Evolutionary conservation across 768 basidiomycete genomes (phyloP), one percentile per base, ranked within the genome.

Genomic region (Hypsizygus marmoreus): DNA sequence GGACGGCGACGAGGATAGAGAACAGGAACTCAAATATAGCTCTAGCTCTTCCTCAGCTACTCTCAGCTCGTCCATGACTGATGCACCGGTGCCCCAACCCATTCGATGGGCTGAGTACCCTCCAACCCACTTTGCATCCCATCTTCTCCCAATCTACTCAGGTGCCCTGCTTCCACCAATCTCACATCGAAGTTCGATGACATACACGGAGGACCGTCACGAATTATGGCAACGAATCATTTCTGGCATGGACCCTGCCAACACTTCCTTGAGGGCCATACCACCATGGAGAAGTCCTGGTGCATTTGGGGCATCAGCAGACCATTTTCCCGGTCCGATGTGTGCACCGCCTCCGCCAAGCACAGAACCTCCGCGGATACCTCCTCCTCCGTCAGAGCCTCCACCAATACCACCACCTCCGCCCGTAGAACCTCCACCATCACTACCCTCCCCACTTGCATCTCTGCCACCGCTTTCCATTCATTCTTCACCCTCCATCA

Each of bases 51-150:
- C 36, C 28, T 26, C 31, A 22, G 46, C 29, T 5, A 47, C 25
- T 11, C 30, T 43, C 26, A 36, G 24, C 11, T 47, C 12, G 34
- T 49, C 29, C 30, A 39, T 11, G 11, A 24, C 40, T 17, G 33
- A 49, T 32, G 31, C 32, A 28, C 44, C 33, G 2, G 8, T n/a
- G n/a, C n/a, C 20, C 2, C 32, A 41, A 24, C 47, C 46, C 10
- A 60, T 54, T 25, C 73, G 85, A 41, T 88, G 88, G 87, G 87
- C 83, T 9, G 59, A 49, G 26, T 89, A 84, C 55, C 82, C 85
- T 3, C 60, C 69, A 28, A 73, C 74, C 8, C 73, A 80, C 48
- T 89, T 89, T 56, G 76, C 77, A 4, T 82, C 72, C 26, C 64
- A 71, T 30, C 70, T 72, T 22, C 77, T 89, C 12, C 78, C 79